phyloP scores from a whole-genome alignment of 2,329 filamentous ascomycete species.

The Epichloe gansuensis region DNA sequence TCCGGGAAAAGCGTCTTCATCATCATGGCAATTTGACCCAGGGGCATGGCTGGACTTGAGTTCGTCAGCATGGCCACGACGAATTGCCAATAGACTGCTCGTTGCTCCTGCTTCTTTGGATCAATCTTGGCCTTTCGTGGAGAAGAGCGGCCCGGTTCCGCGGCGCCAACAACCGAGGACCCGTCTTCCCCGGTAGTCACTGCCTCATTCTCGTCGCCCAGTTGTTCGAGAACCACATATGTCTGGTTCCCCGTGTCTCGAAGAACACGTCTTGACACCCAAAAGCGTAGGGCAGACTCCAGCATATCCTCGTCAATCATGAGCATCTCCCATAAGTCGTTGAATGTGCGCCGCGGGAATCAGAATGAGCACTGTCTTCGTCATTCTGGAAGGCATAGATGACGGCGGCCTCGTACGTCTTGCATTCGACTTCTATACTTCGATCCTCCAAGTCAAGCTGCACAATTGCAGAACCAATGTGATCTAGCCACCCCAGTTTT shows the following conservation, averaged over 20 bases:
- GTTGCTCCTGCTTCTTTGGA: constrained; percentile 49
- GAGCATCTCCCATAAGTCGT: constrained; percentile 44
- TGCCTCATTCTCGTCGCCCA: constrained; percentile 27
- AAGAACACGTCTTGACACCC: constrained; percentile 57
- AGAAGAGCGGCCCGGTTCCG: constrained; percentile 19
- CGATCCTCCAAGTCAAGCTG: constrained; percentile 77
- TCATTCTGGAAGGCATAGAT: constrained; percentile 66
- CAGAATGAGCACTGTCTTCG: constrained; percentile 18
- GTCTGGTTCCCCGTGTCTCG: constrained; percentile 40
- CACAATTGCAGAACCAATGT: constrained; percentile 67
- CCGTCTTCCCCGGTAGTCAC: constrained; percentile 21
- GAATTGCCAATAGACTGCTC: constrained; percentile 74
- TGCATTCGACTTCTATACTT: constrained; percentile 57
- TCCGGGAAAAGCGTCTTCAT: constrained; percentile 82
- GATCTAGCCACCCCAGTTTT: constrained; percentile 80
- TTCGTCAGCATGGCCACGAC: constrained; percentile 94
- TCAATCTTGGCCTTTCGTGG: constrained; percentile 45
- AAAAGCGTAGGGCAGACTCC: constrained; percentile 54
- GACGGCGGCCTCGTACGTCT: constrained; percentile 77
- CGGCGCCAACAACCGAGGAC: constrained; percentile 13
- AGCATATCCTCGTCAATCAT: constrained; percentile 67
- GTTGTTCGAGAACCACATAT: constrained; percentile 57
- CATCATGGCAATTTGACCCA: constrained; percentile 82
- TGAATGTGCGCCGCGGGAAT: constrained; percentile 32
- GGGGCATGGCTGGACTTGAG: constrained; percentile 65